Evolutionary conservation across 208 protist genomes (phyloP).

Genomic region (Vickermania ingenoplastis): DNA sequence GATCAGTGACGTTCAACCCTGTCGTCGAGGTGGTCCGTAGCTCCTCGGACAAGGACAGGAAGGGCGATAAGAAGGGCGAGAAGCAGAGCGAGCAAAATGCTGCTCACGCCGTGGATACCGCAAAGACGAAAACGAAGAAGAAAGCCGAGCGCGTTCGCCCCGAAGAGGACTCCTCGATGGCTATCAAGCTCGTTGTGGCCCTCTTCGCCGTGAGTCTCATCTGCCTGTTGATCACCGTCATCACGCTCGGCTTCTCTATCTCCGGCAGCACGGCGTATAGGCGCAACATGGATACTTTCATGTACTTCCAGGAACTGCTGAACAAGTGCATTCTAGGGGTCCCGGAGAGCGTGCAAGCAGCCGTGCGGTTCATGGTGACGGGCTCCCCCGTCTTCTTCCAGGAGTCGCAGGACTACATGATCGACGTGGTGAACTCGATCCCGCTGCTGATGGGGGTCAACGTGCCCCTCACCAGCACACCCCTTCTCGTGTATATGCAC

Average conservation of each 20-base stretch:
- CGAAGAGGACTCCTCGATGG: neutral
- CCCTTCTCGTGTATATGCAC: conserved; percentile 5
- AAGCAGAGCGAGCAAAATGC: neutral
- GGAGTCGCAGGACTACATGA: conserved; percentile 3
- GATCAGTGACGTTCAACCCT: conserved; percentile 11
- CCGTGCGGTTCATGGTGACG: conserved; percentile 3
- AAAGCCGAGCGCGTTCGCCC: neutral
- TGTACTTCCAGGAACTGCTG: neutral
- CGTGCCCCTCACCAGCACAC: neutral
- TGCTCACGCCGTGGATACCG: neutral
- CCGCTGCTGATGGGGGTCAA: neutral
- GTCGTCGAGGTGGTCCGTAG: conserved; percentile 14
- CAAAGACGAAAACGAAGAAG: neutral
- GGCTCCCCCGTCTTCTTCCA: conserved; percentile 4
- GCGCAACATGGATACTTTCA: neutral
- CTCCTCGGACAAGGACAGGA: neutral
- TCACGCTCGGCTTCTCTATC: neutral
- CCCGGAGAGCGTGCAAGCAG: neutral
- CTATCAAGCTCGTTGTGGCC: neutral
- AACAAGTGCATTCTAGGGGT: neutral
- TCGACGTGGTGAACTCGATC: neutral
- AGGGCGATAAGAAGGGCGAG: neutral
- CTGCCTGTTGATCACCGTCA: neutral
- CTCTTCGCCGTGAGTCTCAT: conserved; percentile 4
- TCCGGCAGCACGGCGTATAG: neutral